Conservation (phyloP, 192 early-diverging fungal genomes). For the Rhizophagus prolifer region DNA sequence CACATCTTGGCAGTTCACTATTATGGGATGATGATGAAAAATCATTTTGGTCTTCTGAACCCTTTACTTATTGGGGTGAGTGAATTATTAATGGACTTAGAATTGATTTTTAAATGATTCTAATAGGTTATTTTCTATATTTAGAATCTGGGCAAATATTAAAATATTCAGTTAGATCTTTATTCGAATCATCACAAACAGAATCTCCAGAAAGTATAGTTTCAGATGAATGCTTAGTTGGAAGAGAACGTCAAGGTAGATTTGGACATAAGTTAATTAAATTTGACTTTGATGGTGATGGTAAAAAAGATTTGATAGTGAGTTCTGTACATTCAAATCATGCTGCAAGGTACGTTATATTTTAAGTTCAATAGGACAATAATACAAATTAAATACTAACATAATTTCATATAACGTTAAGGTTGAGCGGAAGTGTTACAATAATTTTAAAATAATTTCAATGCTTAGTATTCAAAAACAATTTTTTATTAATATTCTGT, state of each 20-base stretch:
- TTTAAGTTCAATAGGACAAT: not conserved
- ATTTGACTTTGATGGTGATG: slow-evolving; percentile 68
- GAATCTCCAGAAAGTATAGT: not conserved
- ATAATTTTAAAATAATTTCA: not conserved
- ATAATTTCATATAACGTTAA: not conserved
- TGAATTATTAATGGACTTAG: not conserved
- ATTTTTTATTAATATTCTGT: too few relatives aligned
- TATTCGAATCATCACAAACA: not conserved
- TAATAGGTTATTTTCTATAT: not conserved
- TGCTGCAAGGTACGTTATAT: not conserved
- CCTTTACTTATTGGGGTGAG: slow-evolving; percentile 21
- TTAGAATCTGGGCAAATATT: slow-evolving; percentile 9
- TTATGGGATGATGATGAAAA: not conserved
- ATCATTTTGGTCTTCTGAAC: slow-evolving; percentile 12
- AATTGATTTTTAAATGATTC: not conserved
- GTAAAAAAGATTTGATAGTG: slow-evolving; percentile 55
- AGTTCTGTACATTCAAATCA: slow-evolving; percentile 55
- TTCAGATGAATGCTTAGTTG: not conserved
- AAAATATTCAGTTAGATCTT: not conserved
- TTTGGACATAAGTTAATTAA: slow-evolving; percentile 20
- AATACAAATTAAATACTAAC: not conserved
- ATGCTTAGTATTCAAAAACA: too few relatives aligned
- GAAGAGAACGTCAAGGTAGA: not conserved
- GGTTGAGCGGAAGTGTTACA: slow-evolving; percentile 5
- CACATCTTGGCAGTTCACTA: slow-evolving; percentile 18